Evolutionary conservation across 306 rosid species (phyloP), one percentile per base, ranked within the genome.

Genomic region (Pyrus communis): DNA sequence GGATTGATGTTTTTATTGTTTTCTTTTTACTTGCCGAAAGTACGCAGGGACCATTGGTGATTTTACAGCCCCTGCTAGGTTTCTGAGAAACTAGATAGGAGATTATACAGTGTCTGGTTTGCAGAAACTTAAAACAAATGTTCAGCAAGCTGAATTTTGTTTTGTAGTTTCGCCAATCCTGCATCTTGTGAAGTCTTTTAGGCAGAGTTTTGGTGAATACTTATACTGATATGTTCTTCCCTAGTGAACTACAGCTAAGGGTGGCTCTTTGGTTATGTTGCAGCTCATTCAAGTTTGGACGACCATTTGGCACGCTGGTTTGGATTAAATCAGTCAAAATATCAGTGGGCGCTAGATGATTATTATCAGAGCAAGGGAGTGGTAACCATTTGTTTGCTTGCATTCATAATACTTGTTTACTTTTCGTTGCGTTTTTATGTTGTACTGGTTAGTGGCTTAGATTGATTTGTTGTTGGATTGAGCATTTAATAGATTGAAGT

Each of bases 301-400:
- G 99, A 91, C 77, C 98, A 92, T 83, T 84, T 96, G 86, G 99
- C 98, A 21, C 93, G 99, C 23, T 96, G 99, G 99, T 92, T 96
- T 82, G 99, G 99, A 71, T 81, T 96, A 81, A 89, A 96, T 81
- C 99, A 96, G 80, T 96, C 99, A 11, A 96, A 91, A 83, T 96
- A 96, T 78, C 99, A 96, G 76, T 96, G 99, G 99, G 99, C 99
- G 31, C 87, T 96, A 51, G 97, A 96, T 84, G 98, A 96, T 77
- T 96, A 91, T 80, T 91, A 88, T 38, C 98, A 96, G 87, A 91
- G 79, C 87, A 96, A 96, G 87, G 99, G 94, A 82, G 55, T 77
- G 93, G 99, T 96, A 83, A 92, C 93, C 70, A 55, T 40, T 66
- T 84, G 51, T 64, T 74, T 84, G 61, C 19, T 5, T 69, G 70